Percentiles rank a stretch among this genome's conserved stretches.
Conservation (phyloP, 768 basidiomycete species). For the Chalciporus sphaerocephalus region DNA sequence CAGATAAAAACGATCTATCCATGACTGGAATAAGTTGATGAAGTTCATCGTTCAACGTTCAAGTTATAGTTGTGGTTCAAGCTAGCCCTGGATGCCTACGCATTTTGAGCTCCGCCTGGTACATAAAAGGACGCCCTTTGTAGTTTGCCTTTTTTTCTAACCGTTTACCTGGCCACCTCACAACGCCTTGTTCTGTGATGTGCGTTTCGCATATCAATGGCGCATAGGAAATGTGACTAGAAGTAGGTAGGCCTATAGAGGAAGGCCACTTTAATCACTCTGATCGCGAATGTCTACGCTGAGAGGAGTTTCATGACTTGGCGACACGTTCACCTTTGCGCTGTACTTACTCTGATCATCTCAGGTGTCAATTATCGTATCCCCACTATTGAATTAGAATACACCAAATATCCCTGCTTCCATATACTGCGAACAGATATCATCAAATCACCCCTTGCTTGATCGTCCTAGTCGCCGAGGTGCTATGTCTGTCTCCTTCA, state of each 20-base stretch:
- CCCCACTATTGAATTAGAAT: background rate
- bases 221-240: conserved; percentile 38
- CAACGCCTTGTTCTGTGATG: conserved; percentile 43
- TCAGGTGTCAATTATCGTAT: background rate
- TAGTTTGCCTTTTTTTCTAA: conserved; percentile 15
- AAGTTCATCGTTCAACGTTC: conserved; percentile 7
- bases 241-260: conserved; percentile 46
- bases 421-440: background rate
- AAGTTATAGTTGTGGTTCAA: background rate
- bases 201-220: conserved; percentile 60
- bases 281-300: conserved; percentile 61
- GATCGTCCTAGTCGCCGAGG: conserved; percentile 40
- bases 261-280: conserved; percentile 81
- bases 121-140: background rate
- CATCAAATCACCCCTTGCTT: conserved; percentile 17
- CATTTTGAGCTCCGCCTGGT: conserved; percentile 26
- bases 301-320: conserved; percentile 86
- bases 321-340: conserved; percentile 43
- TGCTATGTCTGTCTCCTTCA: conserved; percentile 51
- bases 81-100: background rate
- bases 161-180: conserved; percentile 44
- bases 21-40: conserved; percentile 8
- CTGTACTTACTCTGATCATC: background rate
- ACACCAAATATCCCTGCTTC: background rate
- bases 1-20: conserved; percentile 24